Evolutionary conservation across 371 early-diverging fungal species (phyloP), one percentile per base, ranked within the genome.

Genomic region (Capillidium heterosporum): DNA sequence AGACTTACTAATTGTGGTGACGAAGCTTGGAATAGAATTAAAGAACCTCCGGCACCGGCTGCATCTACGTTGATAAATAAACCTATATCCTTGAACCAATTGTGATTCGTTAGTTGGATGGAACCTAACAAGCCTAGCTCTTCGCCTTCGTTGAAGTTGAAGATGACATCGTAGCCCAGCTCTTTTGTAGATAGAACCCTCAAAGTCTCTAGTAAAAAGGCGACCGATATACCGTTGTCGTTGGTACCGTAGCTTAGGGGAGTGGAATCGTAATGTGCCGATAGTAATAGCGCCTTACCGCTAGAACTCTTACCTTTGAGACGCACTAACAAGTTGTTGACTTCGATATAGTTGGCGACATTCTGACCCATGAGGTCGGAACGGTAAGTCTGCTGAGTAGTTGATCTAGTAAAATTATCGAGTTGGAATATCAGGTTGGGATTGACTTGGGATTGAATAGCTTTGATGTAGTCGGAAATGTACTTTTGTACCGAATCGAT

Each of bases 121-220:
- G 81, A 84, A 13, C 92, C 93, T 51, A 79, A 63, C 24, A 86
- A 63, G 0, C 85, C 89, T 47, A 74, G 68, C 65, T 93, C 94
- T 62, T 93, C 94, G 27, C 81, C 84, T 59, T 88, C 86, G 63
- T 89, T 87, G 49, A 91, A 83, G 63, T 85, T 73, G 63, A 91
- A 77, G 21, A 93, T 72, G 47, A 88, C 72, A 13, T 71, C 70
- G 55, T 75, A 65, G 48, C 67, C 64, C 76, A 80, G 43, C 13
- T 15, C 29, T 77, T 67, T 17, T 62, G 61, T n/a, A 75, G 65
- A 59, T n/a, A n/a, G n/a, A 17, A 54, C 19, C 10, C 46, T 31
- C 8, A 58, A 27, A 28, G 53, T 17, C 64, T 88, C 91, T 17
- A 92, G 62, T 48, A 75, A 73, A 13, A 75, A 76, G 1, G 71